Evolutionary conservation across 345 rosid species (phyloP).

Genomic region (Mangifera indica): DNA sequence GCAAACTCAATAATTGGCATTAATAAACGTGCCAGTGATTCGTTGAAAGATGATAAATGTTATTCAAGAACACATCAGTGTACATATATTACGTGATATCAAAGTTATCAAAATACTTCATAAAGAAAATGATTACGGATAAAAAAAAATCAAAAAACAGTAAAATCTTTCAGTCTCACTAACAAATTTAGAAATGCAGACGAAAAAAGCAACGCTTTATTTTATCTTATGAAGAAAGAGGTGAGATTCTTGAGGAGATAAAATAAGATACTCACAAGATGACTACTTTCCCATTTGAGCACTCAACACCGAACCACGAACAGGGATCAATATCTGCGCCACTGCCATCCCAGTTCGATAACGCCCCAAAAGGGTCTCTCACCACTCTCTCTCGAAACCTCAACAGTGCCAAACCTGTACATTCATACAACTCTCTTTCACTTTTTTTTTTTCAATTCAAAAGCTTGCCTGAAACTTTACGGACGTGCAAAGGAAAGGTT

Average conservation of each 20-base stretch:
- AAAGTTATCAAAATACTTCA: background rate
- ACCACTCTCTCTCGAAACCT: constrained; percentile 59
- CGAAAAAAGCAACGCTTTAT: too few relatives aligned
- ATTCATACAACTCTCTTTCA: background rate
- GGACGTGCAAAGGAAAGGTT: background rate
- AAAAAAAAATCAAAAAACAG: too few relatives aligned
- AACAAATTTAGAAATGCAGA: background rate
- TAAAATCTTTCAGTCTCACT: too few relatives aligned
- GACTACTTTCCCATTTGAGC: constrained; percentile 65
- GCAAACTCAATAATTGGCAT: background rate
- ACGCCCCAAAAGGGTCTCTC: constrained; percentile 68
- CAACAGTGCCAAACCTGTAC: constrained; percentile 62
- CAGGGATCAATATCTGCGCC: constrained; percentile 52
- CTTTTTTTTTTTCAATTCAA: background rate
- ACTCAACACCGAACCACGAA: constrained; percentile 79
- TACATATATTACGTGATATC: background rate
- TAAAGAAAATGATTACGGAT: background rate
- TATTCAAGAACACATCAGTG: background rate
- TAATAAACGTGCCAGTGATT: background rate
- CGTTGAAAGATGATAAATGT: constrained; percentile 10
- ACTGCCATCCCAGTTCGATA: constrained; percentile 55
- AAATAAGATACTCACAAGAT: constrained; percentile 53
- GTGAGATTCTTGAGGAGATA: background rate
- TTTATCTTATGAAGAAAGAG: too few relatives aligned
- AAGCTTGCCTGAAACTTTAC: background rate